These are phyloP conservation scores for Bisporella sp. DNA, from an alignment of 2,329 filamentous ascomycete genomes.

Conservation along the genomic window DNA sequence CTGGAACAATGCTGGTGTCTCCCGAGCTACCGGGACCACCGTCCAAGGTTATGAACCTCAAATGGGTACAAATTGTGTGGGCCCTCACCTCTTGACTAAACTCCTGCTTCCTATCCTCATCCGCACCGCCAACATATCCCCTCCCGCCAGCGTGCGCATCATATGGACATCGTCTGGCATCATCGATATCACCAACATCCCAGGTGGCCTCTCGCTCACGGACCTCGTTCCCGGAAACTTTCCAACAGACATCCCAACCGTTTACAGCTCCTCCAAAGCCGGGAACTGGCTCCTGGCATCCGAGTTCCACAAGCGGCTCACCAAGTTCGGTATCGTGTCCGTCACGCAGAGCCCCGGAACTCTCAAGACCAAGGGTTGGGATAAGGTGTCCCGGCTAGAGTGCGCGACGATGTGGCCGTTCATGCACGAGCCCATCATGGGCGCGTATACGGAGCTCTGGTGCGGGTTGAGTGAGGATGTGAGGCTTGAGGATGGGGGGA, in stretches of 20 bases:
- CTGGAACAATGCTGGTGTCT: slow-evolving; percentile 31
- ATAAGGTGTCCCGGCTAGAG: not conserved
- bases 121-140: not conserved
- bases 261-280: slow-evolving; percentile 10
- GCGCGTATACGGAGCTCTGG: slow-evolving; percentile 10
- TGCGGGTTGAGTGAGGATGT: slow-evolving; percentile 3
- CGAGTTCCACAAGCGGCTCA: slow-evolving; percentile 5
- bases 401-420: not conserved
- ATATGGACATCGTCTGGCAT: slow-evolving; percentile 9
- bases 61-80: slow-evolving; percentile 14
- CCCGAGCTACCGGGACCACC: slow-evolving; percentile 16
- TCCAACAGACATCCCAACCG: not conserved
- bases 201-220: slow-evolving; percentile 1
- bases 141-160: slow-evolving; percentile 5
- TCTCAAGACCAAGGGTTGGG: slow-evolving; percentile 7
- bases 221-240: not conserved
- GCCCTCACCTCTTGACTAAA: slow-evolving; percentile 12
- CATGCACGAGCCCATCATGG: slow-evolving; percentile 2
- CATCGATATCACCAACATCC: slow-evolving; percentile 1
- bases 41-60: slow-evolving; percentile 4
- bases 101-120: slow-evolving; percentile 34
- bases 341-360: slow-evolving; percentile 16
- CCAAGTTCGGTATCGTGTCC: slow-evolving; percentile 8
- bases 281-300: slow-evolving; percentile 15
- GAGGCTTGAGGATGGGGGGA: slow-evolving; percentile 11